Evolutionary conservation across 2,329 filamentous ascomycete genomes (phyloP), one percentile per base, ranked within the genome.

Genomic region (Pseudocercospora cruenta): DNA sequence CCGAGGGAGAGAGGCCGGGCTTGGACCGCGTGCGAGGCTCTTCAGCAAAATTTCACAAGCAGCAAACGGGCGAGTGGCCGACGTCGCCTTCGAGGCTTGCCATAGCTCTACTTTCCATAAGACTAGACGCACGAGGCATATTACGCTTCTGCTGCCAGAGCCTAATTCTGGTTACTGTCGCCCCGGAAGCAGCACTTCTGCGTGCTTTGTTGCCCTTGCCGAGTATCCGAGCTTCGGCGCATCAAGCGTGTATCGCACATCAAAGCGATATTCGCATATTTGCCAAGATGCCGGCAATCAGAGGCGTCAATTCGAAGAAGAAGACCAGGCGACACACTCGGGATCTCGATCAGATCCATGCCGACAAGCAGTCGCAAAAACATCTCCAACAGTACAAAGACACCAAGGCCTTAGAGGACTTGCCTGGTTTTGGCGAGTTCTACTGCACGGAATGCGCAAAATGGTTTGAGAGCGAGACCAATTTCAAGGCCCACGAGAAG

Each of bases 361-460:
- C 89, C 70, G 95, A 99, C 79, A 81, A 97, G 64, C 83, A 85
- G 69, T 91, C 90, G 33, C 86, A 92, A 21, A 91, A 90, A 78
- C 94, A 98, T 76, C 87, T 99, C 36, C 82, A 88, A 55, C 87
- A 92, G 70, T 93, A 90, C 84, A 91, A 93, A 77, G 86, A 88
- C 58, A 87, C 89, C 51, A 96, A 97, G 77, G 88, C 90, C 5
- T 82, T 86, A 22, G 94, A 98, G 77, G 95, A 98, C 75, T 85
- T 97, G 39, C 95, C 95, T 2, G 94, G 89, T 0, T 84, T 97
- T 58, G 95, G 95, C 26, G 85, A 88, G 73, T 90, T 90, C 78
- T 98, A 97, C 80, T 99, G 95, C 79, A 84, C 91, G 16, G 91
- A 97, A 80, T 99, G 95, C 79, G 91, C 95, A 69, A 98, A 96